A percentile compares a stretch with the other conserved stretches of the same genome.
Evolutionary conservation across 495 filamentous ascomycete genomes (phyloP).

Genomic region (Neurospora sp.): DNA sequence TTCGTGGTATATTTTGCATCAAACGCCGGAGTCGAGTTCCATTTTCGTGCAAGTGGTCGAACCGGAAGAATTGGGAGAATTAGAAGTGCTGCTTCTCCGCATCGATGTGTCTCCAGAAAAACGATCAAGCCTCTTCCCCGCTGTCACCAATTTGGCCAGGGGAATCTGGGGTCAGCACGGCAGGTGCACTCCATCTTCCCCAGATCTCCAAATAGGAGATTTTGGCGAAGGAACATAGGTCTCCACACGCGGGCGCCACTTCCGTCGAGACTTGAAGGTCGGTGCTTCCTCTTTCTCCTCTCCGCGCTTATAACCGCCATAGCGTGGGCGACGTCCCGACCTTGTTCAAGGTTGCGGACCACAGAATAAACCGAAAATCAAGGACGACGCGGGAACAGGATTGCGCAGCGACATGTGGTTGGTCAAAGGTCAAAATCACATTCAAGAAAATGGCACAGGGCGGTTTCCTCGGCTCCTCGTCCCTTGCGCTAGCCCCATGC

Average conservation of each 20-base stretch:
- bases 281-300: neutral
- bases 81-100: neutral
- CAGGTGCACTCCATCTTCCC: neutral
- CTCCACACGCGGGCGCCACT: neutral
- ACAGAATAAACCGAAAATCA: neutral
- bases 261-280: neutral
- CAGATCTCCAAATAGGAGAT: neutral
- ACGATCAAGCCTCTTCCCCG: neutral
- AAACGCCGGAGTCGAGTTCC: neutral
- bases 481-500: neutral
- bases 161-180: neutral
- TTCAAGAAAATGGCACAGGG: neutral
- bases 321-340: neutral
- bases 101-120: neutral
- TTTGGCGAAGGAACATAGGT: neutral
- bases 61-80: neutral
- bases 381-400: neutral
- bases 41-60: neutral
- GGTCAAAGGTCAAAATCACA: neutral
- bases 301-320: neutral
- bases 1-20: neutral
- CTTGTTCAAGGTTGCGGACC: neutral
- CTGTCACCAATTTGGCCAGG: neutral
- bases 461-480: neutral
- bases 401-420: neutral